Conservation (phyloP, 495 filamentous ascomycete species). For the Schizothecium vesticola region DNA sequence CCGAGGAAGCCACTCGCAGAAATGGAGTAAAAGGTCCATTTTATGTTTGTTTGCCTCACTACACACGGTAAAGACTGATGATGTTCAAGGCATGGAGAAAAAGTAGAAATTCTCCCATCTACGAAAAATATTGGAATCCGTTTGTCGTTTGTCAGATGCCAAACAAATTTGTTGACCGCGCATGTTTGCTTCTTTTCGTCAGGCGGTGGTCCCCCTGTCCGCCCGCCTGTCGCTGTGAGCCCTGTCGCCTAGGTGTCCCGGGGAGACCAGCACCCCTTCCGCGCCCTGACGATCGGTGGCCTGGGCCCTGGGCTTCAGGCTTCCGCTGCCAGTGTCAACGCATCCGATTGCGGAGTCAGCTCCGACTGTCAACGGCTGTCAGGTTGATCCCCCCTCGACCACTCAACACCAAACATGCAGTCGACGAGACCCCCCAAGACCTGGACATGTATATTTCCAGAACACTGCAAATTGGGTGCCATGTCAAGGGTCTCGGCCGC, state of each 20-base stretch:
- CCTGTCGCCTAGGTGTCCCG: not conserved
- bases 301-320: too few relatives aligned
- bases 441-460: not conserved
- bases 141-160: not conserved
- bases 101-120: not conserved
- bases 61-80: not conserved
- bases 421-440: not conserved
- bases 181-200: not conserved
- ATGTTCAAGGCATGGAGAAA: not conserved
- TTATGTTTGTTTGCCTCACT: not conserved
- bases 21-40: conserved; percentile 1
- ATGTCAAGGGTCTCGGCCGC: not conserved
- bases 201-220: not conserved
- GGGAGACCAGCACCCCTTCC: not conserved
- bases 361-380: not conserved
- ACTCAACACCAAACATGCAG: not conserved
- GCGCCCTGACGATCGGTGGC: not conserved
- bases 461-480: not conserved
- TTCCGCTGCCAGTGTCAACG: not conserved
- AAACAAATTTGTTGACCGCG: not conserved
- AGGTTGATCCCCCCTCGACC: not conserved
- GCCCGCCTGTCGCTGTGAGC: not conserved
- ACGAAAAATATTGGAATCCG: not conserved
- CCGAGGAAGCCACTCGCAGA: not conserved
- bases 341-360: not conserved